A percentile compares a stretch with the other conserved stretches of the same genome.
These are phyloP conservation scores for Rosa rugosa DNA, from an alignment of 306 rosid genomes.

Conservation along the genomic window DNA sequence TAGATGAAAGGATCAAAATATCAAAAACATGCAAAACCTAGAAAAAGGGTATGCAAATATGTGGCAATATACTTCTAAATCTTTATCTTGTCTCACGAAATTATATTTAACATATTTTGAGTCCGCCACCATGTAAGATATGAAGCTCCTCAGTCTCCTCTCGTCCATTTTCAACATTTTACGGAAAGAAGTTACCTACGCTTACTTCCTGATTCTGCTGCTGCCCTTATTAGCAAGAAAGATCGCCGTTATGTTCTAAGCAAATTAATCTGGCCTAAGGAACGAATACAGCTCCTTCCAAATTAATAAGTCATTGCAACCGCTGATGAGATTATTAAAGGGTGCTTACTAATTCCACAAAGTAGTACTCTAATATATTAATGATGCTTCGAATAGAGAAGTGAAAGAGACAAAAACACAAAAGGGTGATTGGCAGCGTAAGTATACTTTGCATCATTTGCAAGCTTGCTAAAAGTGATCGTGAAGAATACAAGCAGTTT, in stretches of 20 bases:
- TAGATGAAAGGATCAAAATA: background rate
- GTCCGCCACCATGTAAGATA: background rate
- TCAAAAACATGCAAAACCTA: too few species aligned
- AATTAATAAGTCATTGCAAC: background rate
- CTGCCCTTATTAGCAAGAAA: background rate
- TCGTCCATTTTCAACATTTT: too few species aligned
- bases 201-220: background rate
- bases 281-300: background rate
- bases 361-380: too few species aligned
- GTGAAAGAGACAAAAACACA: background rate
- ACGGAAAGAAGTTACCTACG: background rate
- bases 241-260: background rate
- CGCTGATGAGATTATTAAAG: background rate
- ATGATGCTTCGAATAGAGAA: slow-evolving; percentile 3
- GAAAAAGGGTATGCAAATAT: too few species aligned
- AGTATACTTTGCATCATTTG: slow-evolving; percentile 10
- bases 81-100: background rate
- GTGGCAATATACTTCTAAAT: background rate
- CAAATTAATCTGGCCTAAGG: background rate
- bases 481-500: background rate
- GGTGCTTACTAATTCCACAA: background rate
- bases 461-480: background rate
- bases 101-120: background rate
- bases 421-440: background rate
- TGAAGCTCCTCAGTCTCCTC: too few species aligned